Percentiles rank a stretch among this genome's conserved stretches.
These are phyloP conservation scores for Trichosporon sp. DNA, from an alignment of 1,284 basidiomycete genomes.

Conservation along the genomic window DNA sequence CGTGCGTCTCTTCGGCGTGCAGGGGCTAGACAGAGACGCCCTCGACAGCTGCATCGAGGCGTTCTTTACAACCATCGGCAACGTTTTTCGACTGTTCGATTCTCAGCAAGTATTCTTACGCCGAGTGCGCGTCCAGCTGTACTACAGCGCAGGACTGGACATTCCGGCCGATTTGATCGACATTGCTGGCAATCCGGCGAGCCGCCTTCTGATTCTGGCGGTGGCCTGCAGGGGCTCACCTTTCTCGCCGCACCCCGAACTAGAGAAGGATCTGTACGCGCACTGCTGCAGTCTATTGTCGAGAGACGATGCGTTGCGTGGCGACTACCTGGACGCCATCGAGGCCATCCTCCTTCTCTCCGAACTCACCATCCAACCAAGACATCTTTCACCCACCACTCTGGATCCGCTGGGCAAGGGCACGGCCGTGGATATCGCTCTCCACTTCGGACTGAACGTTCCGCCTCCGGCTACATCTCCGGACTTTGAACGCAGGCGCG, in stretches of 20 bases:
- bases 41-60: slow-evolving; percentile 11
- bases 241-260: neutral
- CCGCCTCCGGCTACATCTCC: neutral
- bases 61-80: slow-evolving; percentile 9
- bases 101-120: slow-evolving; percentile 1
- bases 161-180: slow-evolving; percentile 9
- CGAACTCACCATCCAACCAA: slow-evolving; percentile 3
- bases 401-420: slow-evolving; percentile 16
- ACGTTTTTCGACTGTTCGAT: slow-evolving; percentile 1
- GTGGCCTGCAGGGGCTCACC: slow-evolving; percentile 10
- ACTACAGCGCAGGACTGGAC: slow-evolving; percentile 7
- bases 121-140: slow-evolving; percentile 3
- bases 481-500: slow-evolving; percentile 1
- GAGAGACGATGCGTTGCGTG: neutral
- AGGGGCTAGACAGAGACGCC: slow-evolving; percentile 1
- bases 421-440: slow-evolving; percentile 6
- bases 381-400: neutral
- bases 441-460: slow-evolving; percentile 9
- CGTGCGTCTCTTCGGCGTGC: slow-evolving; percentile 11
- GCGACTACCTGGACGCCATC: slow-evolving; percentile 1
- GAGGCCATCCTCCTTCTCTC: slow-evolving; percentile 9
- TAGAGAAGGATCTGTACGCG: slow-evolving; percentile 1
- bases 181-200: slow-evolving; percentile 4
- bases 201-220: slow-evolving; percentile 6
- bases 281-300: neutral